phyloP scores from a whole-genome alignment of 2,329 filamentous ascomycete genomes.

The Apiospora rasikravindrae region DNA sequence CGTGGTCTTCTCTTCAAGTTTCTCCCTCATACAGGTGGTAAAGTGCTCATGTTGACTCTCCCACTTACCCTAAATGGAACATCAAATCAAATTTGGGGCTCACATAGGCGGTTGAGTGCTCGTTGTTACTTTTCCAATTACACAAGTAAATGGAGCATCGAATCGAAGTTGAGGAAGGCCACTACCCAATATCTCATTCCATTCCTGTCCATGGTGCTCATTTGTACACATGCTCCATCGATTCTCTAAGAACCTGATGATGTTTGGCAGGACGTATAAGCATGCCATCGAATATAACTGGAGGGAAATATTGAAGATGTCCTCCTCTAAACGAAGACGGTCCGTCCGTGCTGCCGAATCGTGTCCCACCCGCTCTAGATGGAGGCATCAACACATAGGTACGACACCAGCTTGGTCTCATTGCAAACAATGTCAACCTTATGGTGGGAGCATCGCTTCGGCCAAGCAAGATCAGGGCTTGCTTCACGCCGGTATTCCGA shows the following conservation, averaged over 20 bases:
- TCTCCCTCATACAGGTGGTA: not conserved
- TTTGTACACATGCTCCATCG: not conserved
- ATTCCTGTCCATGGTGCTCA: no score
- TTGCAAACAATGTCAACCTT: not conserved
- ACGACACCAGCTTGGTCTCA: not conserved
- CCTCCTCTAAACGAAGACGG: not conserved
- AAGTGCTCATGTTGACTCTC: not conserved
- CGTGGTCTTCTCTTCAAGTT: not conserved
- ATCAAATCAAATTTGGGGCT: no score
- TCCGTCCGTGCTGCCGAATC: not conserved
- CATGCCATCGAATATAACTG: not conserved
- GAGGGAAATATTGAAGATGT: not conserved
- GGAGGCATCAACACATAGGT: not conserved
- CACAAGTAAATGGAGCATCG: no score
- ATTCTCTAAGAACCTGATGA: not conserved
- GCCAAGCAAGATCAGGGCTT: not conserved
- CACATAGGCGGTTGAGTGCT: not conserved
- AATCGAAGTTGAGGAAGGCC: no score
- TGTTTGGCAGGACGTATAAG: not conserved
- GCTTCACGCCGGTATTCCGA: no score
- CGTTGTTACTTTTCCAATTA: no score
- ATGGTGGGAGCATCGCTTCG: not conserved
- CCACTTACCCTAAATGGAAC: no score
- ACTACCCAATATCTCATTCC: no score
- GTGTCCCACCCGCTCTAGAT: not conserved